Evolutionary conservation across 352 stramenopile species (phyloP).

Genomic region (Phytophthora brassicae): DNA sequence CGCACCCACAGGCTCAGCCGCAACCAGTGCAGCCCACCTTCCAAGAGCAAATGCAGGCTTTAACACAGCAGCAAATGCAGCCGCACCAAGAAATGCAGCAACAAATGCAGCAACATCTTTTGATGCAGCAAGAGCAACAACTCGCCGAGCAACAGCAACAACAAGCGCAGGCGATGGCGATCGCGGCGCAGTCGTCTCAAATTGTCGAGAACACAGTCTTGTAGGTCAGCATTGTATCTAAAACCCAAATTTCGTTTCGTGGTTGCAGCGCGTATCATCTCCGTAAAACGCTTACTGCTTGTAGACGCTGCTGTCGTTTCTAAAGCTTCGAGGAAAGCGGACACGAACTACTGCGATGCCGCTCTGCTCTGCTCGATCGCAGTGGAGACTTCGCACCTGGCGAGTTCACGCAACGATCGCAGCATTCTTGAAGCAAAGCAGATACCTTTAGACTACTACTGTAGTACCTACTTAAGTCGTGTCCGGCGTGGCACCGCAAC

Average conservation of each 20-base stretch:
- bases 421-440: too few species aligned
- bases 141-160: constrained; percentile 9
- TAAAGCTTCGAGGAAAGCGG: background rate
- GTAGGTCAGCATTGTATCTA: constrained; percentile 20
- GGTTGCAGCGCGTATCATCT: constrained; percentile 1
- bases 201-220: constrained; percentile 34
- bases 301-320: background rate
- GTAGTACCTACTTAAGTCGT: too few species aligned
- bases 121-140: constrained; percentile 28
- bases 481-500: background rate
- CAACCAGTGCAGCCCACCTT: background rate
- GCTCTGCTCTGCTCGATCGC: constrained; percentile 14
- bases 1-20: constrained; percentile 16
- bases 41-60: constrained; percentile 19
- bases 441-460: too few species aligned
- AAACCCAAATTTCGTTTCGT: constrained; percentile 20
- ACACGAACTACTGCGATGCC: constrained; percentile 2
- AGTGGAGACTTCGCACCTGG: constrained; percentile 11
- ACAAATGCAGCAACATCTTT: constrained; percentile 35
- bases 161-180: constrained; percentile 21
- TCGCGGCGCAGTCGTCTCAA: constrained; percentile 25
- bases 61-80: constrained; percentile 29
- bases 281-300: background rate
- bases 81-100: constrained; percentile 33
- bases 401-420: background rate